Evolutionary conservation across 345 rosid genomes (phyloP), one percentile per base, ranked within the genome.

Genomic region (Xanthoceras sorbifolium): DNA sequence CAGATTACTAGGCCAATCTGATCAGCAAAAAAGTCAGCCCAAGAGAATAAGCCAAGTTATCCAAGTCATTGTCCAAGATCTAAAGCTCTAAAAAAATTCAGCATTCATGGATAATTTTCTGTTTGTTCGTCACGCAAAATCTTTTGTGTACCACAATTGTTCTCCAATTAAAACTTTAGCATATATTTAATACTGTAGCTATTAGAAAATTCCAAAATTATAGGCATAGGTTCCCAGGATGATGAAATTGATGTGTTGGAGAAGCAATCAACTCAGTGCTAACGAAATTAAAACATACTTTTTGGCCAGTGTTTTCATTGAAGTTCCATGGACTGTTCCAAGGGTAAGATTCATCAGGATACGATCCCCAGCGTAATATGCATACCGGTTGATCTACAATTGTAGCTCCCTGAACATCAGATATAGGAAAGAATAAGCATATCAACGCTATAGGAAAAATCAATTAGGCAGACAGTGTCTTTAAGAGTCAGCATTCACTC

Each of bases 381-480:
- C 88, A 86, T 48, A 95, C 91, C 8, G 85, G 84, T 78, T 87
- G 96, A 82, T 93, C 97, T 44, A 79, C 87, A 83, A 93, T 94
- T 20, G 72, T 87, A 82, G 98, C 95, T 82, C 95, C 98, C 97
- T 94, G 81, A 83, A 81, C 28, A 72, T 64, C 72, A 82, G 77
- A 44, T 36, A 67, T 64, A 71, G 38, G 46, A 63, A 20, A 69
- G 46, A 72, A 69, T 73, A 57, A 76, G 31, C 29, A 70, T 46
- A 34, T 52, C 6, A 52, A n/a, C n/a, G n/a, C 65, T 7, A 28
- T 6, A 66, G 32, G 25, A 55, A 32, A 72, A 29, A 52, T 65
- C 6, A 23, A 59, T 46, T 3, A 40, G 40, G 36, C 48, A 9
- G 70, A 64, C 15, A 71, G 36, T 28, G 61, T 10, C 0, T 6